A percentile compares a stretch with the other conserved stretches of the same genome.
phyloP scores from a whole-genome alignment of 192 early-diverging fungal genomes.

The Coemansia sp. region DNA sequence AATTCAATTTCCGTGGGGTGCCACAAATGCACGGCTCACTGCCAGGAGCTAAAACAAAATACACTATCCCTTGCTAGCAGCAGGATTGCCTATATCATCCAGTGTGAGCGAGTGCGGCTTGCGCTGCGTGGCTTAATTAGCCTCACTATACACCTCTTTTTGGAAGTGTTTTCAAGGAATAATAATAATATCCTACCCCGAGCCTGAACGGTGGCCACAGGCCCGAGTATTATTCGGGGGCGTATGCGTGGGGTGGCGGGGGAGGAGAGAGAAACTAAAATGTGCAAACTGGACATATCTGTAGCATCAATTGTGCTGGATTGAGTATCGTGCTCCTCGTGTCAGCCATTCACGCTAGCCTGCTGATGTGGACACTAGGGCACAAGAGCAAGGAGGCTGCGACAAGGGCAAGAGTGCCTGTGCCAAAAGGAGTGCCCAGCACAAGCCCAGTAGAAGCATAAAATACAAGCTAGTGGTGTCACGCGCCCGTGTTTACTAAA shows the following conservation, averaged over 20 bases:
- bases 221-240: not conserved
- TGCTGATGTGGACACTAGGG: no score
- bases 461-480: not conserved
- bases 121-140: not conserved
- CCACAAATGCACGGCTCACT: not conserved
- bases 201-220: no score
- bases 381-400: no score
- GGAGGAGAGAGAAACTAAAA: not conserved
- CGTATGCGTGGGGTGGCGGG: not conserved
- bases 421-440: not conserved
- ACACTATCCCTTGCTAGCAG: not conserved
- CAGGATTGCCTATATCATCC: not conserved
- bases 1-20: not conserved
- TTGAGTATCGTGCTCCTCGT: no score
- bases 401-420: not conserved
- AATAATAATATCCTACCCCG: no score
- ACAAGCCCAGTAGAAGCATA: not conserved
- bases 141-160: not conserved
- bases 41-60: not conserved
- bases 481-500: not conserved
- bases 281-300: not conserved
- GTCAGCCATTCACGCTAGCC: no score
- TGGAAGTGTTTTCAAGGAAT: not conserved
- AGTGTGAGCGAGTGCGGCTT: not conserved
- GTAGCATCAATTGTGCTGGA: not conserved